These are phyloP conservation scores for Claviceps sp. DNA, from an alignment of 2,329 filamentous ascomycete genomes.

Conservation along the genomic window DNA sequence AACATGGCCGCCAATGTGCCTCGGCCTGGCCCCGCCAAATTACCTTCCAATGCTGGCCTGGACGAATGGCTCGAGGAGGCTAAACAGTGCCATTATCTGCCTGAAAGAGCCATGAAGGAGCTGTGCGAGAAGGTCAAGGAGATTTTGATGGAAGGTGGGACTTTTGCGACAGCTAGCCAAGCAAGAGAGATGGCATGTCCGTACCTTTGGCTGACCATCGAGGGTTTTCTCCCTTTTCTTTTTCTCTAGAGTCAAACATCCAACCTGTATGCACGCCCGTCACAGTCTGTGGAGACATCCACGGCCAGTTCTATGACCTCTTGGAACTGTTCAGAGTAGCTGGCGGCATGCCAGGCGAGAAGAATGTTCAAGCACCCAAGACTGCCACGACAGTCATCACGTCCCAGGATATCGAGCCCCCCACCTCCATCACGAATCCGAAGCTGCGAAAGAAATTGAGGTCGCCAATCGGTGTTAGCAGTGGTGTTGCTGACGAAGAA, in stretches of 20 bases:
- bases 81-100: constrained; percentile 93
- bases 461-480: constrained; percentile 18
- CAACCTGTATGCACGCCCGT: constrained; percentile 95
- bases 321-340: constrained; percentile 94
- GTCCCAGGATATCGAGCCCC: constrained; percentile 84
- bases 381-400: constrained; percentile 64
- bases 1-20: constrained; percentile 46
- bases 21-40: constrained; percentile 77
- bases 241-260: constrained; percentile 75
- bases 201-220: background rate
- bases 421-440: constrained; percentile 75
- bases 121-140: constrained; percentile 98
- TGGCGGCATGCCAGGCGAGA: constrained; percentile 87
- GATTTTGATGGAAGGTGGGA: constrained; percentile 86
- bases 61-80: constrained; percentile 96
- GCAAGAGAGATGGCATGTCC: background rate
- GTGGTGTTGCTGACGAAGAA: constrained; percentile 38
- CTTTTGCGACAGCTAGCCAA: background rate
- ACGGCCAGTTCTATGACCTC: constrained; percentile 97
- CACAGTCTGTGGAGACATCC: constrained; percentile 94
- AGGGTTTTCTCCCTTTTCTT: background rate
- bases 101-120: constrained; percentile 95
- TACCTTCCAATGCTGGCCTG: constrained; percentile 70
- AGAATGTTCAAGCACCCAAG: constrained; percentile 52
- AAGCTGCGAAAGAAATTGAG: constrained; percentile 78